Evolutionary conservation across 352 stramenopile species (phyloP).

Genomic region (Globisporangium spiculum): DNA sequence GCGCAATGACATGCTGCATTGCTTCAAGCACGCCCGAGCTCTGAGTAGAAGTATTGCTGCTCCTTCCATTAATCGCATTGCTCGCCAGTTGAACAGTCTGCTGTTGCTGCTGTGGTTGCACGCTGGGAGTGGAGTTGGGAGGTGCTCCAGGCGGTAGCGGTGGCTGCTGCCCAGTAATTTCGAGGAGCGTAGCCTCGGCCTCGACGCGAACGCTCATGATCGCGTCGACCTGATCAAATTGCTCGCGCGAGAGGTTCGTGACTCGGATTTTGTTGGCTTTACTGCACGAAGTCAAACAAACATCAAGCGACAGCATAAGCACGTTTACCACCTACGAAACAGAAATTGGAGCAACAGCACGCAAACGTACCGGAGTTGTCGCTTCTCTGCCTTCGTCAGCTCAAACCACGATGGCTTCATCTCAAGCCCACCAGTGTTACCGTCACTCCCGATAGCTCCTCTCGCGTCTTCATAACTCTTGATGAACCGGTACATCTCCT

Average conservation of each 20-base stretch:
- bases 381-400: slow-evolving; percentile 44
- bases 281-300: slow-evolving; percentile 1
- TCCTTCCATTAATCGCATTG: background rate
- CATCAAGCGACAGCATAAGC: background rate
- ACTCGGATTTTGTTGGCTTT: slow-evolving; percentile 38
- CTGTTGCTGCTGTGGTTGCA: background rate
- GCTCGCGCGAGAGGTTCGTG: slow-evolving; percentile 35
- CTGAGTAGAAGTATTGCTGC: background rate
- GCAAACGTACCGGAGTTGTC: slow-evolving; percentile 34
- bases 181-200: background rate
- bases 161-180: background rate
- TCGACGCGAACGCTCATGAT: slow-evolving; percentile 24
- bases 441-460: slow-evolving; percentile 21
- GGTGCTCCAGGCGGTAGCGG: background rate
- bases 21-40: background rate
- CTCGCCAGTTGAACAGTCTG: background rate
- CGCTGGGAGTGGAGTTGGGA: background rate
- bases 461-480: slow-evolving; percentile 35
- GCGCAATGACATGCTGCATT: background rate
- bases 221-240: slow-evolving; percentile 42
- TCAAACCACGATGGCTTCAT: slow-evolving; percentile 50
- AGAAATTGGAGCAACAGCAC: background rate
- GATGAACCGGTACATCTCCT: slow-evolving; percentile 72
- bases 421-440: slow-evolving; percentile 6
- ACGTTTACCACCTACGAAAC: background rate